phyloP scores from a whole-genome alignment of 2,329 filamentous ascomycete genomes.

The Colletotrichum karsti region DNA sequence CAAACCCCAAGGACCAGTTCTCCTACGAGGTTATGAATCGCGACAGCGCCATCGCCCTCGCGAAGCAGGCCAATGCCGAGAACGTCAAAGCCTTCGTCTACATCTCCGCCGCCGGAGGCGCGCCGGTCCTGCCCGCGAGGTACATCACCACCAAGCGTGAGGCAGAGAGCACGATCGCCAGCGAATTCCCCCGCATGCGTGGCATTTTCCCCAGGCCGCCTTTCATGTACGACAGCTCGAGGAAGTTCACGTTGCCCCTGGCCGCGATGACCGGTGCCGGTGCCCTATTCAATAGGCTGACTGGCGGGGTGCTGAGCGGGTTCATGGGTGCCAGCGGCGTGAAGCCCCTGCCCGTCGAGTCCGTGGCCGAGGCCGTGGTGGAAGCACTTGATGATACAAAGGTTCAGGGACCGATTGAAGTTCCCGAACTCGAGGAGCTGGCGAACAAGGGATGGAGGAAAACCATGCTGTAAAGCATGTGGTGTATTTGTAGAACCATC shows the following conservation, averaged over 20 bases:
- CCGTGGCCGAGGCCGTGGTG: slow-evolving; percentile 88
- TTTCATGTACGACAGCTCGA: slow-evolving; percentile 88
- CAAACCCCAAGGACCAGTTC: slow-evolving; percentile 77
- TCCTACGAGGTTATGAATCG: slow-evolving; percentile 99
- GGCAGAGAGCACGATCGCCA: slow-evolving; percentile 80
- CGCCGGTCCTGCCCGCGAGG: slow-evolving; percentile 82
- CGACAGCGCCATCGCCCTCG: slow-evolving; percentile 84
- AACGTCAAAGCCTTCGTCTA: slow-evolving; percentile 80
- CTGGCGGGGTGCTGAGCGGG: slow-evolving; percentile 78
- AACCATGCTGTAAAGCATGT: slow-evolving; percentile 75
- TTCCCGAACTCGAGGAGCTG: slow-evolving; percentile 81
- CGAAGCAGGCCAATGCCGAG: slow-evolving; percentile 75
- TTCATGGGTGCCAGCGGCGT: slow-evolving; percentile 84
- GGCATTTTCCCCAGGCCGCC: slow-evolving; percentile 84
- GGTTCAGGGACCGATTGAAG: slow-evolving; percentile 79
- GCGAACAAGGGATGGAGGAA: slow-evolving; percentile 88
- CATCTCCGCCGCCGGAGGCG: slow-evolving; percentile 87
- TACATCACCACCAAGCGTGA: slow-evolving; percentile 94
- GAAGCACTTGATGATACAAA: slow-evolving; percentile 82
- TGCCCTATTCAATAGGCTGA: slow-evolving; percentile 78
- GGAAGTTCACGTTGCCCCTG: slow-evolving; percentile 84
- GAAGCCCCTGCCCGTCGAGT: slow-evolving; percentile 88
- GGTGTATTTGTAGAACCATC: slow-evolving; percentile 6
- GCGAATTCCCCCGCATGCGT: slow-evolving; percentile 78
- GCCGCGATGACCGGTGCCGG: slow-evolving; percentile 81